Evolutionary conservation across 257 asterid species (phyloP).

Genomic region (Parsonsia alboflavescens): DNA sequence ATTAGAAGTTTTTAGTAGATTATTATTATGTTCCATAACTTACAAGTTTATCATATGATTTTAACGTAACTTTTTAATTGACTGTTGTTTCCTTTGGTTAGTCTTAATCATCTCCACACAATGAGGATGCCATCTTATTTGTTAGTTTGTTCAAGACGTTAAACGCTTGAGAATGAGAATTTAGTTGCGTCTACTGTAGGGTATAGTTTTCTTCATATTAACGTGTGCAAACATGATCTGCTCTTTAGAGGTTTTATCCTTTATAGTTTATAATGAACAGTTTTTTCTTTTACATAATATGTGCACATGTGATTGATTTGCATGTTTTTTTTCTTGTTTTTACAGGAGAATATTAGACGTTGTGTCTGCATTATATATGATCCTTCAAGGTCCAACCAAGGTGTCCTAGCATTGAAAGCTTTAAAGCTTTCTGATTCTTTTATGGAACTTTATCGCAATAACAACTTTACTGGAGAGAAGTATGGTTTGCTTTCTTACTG

Average conservation of each 20-base stretch:
- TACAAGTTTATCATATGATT: neutral
- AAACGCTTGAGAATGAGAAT: neutral
- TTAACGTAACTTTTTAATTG: neutral
- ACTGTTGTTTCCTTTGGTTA: neutral
- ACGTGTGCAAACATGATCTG: neutral
- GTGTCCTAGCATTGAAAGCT: constrained; percentile 94
- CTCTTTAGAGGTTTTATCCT: neutral
- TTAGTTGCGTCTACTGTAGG: neutral
- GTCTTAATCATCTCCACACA: neutral
- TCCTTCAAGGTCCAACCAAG: constrained; percentile 96
- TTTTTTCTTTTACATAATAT: neutral
- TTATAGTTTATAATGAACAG: too few species aligned
- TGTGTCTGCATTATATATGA: constrained; percentile 96
- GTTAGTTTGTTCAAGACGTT: neutral
- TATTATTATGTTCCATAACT: too few species aligned
- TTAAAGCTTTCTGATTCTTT: constrained; percentile 94
- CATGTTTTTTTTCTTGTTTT: constrained; percentile 18
- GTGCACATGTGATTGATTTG: neutral
- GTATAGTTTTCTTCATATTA: neutral
- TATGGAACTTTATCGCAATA: constrained; percentile 88
- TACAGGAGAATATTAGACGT: constrained; percentile 87
- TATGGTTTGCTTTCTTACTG: constrained; percentile 29
- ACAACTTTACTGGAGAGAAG: constrained; percentile 94
- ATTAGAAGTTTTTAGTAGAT: too few species aligned
- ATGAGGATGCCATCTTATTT: neutral